Percentiles rank a stretch among this genome's conserved stretches.
Conservation (phyloP, 177 flowering plant species). For the Telopea speciosissima region DNA sequence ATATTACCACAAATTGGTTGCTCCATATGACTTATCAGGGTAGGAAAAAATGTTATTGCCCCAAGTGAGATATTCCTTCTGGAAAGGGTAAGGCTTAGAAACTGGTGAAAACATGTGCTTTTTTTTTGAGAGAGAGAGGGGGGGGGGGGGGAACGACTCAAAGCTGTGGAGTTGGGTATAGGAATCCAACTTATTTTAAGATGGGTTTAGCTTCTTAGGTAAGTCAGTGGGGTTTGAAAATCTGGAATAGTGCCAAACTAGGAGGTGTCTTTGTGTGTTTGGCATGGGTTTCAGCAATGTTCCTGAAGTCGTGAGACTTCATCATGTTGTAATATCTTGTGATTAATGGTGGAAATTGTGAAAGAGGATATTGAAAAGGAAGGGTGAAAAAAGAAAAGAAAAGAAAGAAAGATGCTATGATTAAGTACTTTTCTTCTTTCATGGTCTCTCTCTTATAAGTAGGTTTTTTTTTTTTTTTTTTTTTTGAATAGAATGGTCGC, state of each 20-base stretch:
- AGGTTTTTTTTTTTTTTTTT: background rate
- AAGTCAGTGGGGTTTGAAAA: background rate
- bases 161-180: no score
- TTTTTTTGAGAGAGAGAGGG: no score
- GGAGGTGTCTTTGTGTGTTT: background rate
- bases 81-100: no score
- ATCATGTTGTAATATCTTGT: background rate
- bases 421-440: background rate
- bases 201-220: background rate
- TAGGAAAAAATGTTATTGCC: no score
- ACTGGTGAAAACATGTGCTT: no score
- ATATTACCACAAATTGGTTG: no score
- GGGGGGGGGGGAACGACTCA: no score
- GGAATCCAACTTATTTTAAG: background rate
- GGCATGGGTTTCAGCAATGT: background rate
- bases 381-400: background rate
- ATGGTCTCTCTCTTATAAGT: background rate
- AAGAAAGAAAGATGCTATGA: no score
- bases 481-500: constrained; percentile 62
- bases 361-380: background rate
- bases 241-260: background rate
- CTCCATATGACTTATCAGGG: no score
- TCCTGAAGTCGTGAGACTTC: background rate
- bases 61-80: no score
- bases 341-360: no score